phyloP scores from a whole-genome alignment of 179 eudicot species.

The Monotropa hypopitys region DNA sequence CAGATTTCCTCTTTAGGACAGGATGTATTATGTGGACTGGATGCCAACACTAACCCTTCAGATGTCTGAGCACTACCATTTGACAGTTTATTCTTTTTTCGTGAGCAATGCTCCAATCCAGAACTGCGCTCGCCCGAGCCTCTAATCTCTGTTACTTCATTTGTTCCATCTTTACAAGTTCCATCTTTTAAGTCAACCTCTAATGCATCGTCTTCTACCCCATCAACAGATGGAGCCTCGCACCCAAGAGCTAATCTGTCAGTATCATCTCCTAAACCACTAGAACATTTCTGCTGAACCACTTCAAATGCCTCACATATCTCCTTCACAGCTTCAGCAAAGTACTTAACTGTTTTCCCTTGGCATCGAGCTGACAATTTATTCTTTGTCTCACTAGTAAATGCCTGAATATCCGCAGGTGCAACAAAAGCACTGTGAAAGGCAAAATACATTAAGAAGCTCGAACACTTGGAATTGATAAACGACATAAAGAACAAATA shows the following conservation, averaged over 20 bases:
- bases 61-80: constrained; percentile 9
- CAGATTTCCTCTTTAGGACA: constrained; percentile 11
- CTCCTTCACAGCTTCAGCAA: constrained; percentile 74
- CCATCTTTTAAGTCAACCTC: constrained; percentile 17
- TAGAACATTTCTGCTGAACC: constrained; percentile 23
- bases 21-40: constrained; percentile 7
- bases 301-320: constrained; percentile 71
- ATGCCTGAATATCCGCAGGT: constrained; percentile 74
- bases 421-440: constrained; percentile 79
- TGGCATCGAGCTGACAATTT: constrained; percentile 54
- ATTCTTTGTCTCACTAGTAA: constrained; percentile 62
- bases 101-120: constrained; percentile 26
- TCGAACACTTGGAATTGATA: not conserved
- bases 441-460: constrained; percentile 1
- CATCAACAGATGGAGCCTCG: constrained; percentile 23
- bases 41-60: constrained; percentile 7
- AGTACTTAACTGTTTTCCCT: constrained; percentile 64
- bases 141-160: constrained; percentile 14
- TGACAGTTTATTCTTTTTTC: constrained; percentile 16
- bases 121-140: constrained; percentile 15
- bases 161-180: constrained; percentile 7
- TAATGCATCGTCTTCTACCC: constrained; percentile 25
- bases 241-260: constrained; percentile 20
- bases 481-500: not conserved
- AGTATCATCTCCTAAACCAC: constrained; percentile 22